Conservation (phyloP, 805 yeast genomes). For the Lachancea nothofagi region DNA sequence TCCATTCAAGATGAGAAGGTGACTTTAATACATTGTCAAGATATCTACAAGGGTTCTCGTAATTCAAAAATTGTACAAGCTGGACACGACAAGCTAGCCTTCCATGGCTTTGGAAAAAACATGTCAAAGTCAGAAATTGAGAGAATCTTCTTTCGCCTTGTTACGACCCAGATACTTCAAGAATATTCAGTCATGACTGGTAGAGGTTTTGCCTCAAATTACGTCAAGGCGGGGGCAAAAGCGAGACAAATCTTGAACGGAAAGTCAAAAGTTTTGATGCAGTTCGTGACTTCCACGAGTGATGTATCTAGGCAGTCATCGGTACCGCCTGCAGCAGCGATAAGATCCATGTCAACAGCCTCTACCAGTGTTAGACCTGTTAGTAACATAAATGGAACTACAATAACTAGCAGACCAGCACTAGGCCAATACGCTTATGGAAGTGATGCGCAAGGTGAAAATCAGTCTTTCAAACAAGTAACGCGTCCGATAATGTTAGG, state of each 20-base stretch:
- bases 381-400: neutral
- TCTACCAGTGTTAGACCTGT: neutral
- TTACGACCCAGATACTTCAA: constrained; percentile 56
- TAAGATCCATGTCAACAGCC: neutral
- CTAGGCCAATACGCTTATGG: constrained; percentile 4
- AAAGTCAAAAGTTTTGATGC: constrained; percentile 43
- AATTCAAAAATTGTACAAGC: constrained; percentile 52
- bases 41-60: constrained; percentile 70
- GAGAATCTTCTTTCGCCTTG: constrained; percentile 72
- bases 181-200: constrained; percentile 71
- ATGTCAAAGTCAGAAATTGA: constrained; percentile 68
- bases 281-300: constrained; percentile 36
- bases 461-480: neutral
- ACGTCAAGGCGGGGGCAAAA: constrained; percentile 57
- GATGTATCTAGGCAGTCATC: constrained; percentile 7
- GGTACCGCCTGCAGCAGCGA: constrained; percentile 2
- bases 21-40: constrained; percentile 77
- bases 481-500: constrained; percentile 5
- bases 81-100: constrained; percentile 56
- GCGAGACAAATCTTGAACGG: constrained; percentile 46
- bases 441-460: neutral
- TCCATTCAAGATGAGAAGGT: constrained; percentile 53
- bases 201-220: constrained; percentile 77
- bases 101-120: constrained; percentile 65
- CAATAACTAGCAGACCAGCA: neutral